A percentile compares a stretch with the other conserved stretches of the same genome.
phyloP scores from a whole-genome alignment of 108 stramenopile genomes.

The Skeletonema menzelii region DNA sequence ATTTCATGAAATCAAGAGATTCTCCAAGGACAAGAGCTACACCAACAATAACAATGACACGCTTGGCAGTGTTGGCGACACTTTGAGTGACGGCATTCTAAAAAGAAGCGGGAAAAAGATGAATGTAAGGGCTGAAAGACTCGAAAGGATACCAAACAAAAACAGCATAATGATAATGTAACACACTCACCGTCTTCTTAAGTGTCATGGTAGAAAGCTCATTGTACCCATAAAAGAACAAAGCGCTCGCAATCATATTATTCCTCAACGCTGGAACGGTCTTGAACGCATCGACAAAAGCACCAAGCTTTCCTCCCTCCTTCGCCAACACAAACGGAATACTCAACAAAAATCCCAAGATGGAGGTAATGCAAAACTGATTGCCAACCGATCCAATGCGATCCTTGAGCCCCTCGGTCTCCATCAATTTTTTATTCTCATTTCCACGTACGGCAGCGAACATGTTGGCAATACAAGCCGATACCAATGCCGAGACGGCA shows the following conservation, averaged over 20 bases:
- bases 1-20: slow-evolving; percentile 83
- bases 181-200: slow-evolving; percentile 84
- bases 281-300: slow-evolving; percentile 80
- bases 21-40: slow-evolving; percentile 90
- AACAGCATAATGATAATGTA: neutral
- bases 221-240: slow-evolving; percentile 96
- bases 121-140: neutral
- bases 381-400: slow-evolving; percentile 90
- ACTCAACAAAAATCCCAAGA: slow-evolving; percentile 83
- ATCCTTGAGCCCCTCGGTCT: slow-evolving; percentile 85
- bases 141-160: neutral
- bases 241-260: slow-evolving; percentile 88
- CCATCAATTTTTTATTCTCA: slow-evolving; percentile 96
- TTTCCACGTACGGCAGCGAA: slow-evolving; percentile 94
- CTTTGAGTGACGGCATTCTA: slow-evolving; percentile 86
- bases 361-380: slow-evolving; percentile 90
- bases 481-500: slow-evolving; percentile 84
- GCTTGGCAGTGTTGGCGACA: slow-evolving; percentile 96
- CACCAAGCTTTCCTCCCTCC: slow-evolving; percentile 79
- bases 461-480: slow-evolving; percentile 91
- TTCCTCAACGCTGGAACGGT: slow-evolving; percentile 76
- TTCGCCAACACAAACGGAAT: slow-evolving; percentile 69
- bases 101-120: neutral
- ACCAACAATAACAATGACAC: slow-evolving; percentile 93
- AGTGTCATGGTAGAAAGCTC: slow-evolving; percentile 93